Percentiles rank a stretch among this genome's conserved stretches.
These are phyloP conservation scores for Mycotypha africana DNA, from an alignment of 371 early-diverging fungal species.

Conservation along the genomic window DNA sequence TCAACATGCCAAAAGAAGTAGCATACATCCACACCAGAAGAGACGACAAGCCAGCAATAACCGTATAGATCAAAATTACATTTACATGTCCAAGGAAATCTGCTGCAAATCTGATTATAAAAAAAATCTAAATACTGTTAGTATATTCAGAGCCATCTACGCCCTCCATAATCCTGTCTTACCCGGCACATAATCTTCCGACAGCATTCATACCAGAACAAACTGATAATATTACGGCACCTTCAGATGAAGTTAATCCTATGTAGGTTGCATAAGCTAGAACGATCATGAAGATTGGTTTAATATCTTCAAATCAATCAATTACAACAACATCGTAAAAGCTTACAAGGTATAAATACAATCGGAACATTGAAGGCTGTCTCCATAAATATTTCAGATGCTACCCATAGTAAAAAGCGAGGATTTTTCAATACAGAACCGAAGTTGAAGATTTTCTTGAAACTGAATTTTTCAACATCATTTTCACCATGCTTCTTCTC, in stretches of 20 bases:
- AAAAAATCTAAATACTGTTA: neutral
- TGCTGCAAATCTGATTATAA: conserved; percentile 6
- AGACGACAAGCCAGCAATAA: conserved; percentile 19
- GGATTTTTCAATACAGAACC: no score
- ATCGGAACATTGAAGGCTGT: conserved; percentile 52
- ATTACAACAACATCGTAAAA: no score
- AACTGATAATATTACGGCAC: conserved; percentile 16
- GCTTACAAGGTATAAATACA: conserved; percentile 47
- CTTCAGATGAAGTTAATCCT: conserved; percentile 19
- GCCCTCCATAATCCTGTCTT: no score
- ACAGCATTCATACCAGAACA: conserved; percentile 18
- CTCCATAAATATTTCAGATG: conserved; percentile 26
- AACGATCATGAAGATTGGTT: neutral
- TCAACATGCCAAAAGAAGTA: conserved; percentile 19
- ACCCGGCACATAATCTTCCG: conserved; percentile 20
- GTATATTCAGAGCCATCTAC: no score
- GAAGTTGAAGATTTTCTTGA: no score
- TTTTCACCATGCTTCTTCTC: neutral
- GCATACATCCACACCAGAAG: conserved; percentile 45
- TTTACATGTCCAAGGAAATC: conserved; percentile 41
- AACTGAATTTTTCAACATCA: no score
- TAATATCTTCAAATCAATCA: no score
- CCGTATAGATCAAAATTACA: conserved; percentile 21
- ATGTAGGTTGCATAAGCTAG: conserved; percentile 20
- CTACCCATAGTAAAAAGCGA: conserved; percentile 35